phyloP scores from a whole-genome alignment of 208 protist species.

The Zelonia costaricensis region DNA sequence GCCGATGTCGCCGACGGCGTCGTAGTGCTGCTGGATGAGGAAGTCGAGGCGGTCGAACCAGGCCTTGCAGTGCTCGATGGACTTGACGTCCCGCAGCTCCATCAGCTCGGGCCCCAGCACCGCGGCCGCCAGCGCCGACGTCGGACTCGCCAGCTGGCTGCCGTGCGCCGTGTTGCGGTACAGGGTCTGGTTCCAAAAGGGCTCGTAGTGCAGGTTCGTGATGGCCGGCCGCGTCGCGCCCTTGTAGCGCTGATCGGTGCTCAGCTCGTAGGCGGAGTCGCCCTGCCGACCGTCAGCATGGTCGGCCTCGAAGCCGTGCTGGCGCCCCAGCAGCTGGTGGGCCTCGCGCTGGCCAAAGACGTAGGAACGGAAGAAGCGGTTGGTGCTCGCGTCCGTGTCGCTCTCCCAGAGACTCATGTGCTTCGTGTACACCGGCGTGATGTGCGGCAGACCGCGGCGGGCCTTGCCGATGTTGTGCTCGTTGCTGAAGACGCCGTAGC shows the following conservation, averaged over 20 bases:
- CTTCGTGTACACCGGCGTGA: slow-evolving; percentile 73
- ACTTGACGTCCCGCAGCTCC: slow-evolving; percentile 80
- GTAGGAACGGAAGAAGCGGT: slow-evolving; percentile 84
- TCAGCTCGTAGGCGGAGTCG: slow-evolving; percentile 67
- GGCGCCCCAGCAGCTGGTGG: slow-evolving; percentile 73
- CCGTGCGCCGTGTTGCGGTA: slow-evolving; percentile 68
- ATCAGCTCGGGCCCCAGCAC: slow-evolving; percentile 80
- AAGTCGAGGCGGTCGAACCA: slow-evolving; percentile 84
- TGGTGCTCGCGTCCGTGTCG: slow-evolving; percentile 85
- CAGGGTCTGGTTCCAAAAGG: slow-evolving; percentile 73
- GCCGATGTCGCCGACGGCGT: slow-evolving; percentile 87
- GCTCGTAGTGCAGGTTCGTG: slow-evolving; percentile 85
- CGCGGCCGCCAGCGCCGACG: slow-evolving; percentile 57
- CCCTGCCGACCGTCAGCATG: slow-evolving; percentile 53
- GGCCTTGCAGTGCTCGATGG: slow-evolving; percentile 80
- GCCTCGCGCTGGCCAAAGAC: slow-evolving; percentile 77
- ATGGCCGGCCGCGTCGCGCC: slow-evolving; percentile 69
- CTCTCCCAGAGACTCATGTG: slow-evolving; percentile 90
- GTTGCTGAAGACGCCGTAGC: slow-evolving; percentile 83
- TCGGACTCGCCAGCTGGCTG: slow-evolving; percentile 59
- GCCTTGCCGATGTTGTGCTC: slow-evolving; percentile 73
- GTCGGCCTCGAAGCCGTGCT: slow-evolving; percentile 73
- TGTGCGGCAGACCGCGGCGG: slow-evolving; percentile 67
- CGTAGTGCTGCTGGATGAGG: slow-evolving; percentile 84
- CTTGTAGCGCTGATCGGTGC: slow-evolving; percentile 76